These are phyloP conservation scores for Marchantia polymorpha DNA, from an alignment of 225 moss, liverwort and hornwort genomes.

Conservation along the genomic window DNA sequence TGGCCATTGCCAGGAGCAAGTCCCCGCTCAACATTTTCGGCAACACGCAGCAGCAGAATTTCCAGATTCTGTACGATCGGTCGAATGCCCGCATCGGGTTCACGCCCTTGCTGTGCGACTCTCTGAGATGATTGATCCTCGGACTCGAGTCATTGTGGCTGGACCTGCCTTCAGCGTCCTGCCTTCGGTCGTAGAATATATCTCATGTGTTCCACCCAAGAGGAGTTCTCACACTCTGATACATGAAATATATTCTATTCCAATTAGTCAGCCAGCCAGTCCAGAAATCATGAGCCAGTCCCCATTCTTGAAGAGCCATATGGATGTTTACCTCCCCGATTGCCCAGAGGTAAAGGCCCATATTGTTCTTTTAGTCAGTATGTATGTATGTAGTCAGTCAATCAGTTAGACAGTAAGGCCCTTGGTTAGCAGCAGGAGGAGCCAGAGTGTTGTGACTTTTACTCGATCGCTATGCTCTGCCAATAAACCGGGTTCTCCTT, in stretches of 20 bases:
- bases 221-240: not conserved
- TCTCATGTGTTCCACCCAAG: slow-evolving; percentile 15
- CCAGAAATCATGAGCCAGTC: no score
- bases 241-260: not conserved
- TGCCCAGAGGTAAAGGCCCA: slow-evolving; percentile 27
- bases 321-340: slow-evolving; percentile 31
- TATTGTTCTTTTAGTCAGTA: slow-evolving; percentile 12
- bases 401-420: not conserved
- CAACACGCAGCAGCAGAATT: slow-evolving; percentile 83
- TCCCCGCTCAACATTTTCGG: slow-evolving; percentile 63
- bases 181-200: slow-evolving; percentile 22
- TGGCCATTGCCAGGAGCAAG: slow-evolving; percentile 58
- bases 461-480: not conserved
- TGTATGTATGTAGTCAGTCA: not conserved
- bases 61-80: slow-evolving; percentile 57
- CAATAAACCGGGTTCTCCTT: not conserved
- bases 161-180: not conserved
- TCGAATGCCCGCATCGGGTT: slow-evolving; percentile 34
- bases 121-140: slow-evolving; percentile 31
- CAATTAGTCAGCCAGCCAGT: not conserved
- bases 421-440: not conserved
- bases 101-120: slow-evolving; percentile 34
- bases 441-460: not conserved
- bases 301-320: slow-evolving; percentile 25
- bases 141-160: not conserved